Evolutionary conservation across 1,284 basidiomycete genomes (phyloP).

Genomic region (Puccinia coronata): DNA sequence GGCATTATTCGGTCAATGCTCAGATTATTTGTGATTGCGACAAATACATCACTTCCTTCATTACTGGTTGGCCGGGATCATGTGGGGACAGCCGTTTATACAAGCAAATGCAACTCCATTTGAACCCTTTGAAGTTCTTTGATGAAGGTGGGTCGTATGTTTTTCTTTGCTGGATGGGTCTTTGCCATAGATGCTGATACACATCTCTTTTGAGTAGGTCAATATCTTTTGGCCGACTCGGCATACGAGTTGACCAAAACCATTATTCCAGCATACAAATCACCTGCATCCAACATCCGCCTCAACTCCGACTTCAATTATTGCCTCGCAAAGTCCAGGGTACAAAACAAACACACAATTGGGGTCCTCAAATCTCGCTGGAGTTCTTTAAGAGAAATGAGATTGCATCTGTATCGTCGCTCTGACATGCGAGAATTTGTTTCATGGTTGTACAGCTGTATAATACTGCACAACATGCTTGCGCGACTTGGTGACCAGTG

Average conservation of each 20-base stretch:
- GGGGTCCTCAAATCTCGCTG: conserved; percentile 18
- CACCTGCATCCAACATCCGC: not conserved
- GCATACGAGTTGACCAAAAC: not conserved
- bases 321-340: not conserved
- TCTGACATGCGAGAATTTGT: conserved; percentile 1
- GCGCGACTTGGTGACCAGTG: not conserved
- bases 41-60: not conserved
- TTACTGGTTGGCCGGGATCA: conserved; percentile 21
- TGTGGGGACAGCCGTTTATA: not conserved
- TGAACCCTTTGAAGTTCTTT: not conserved
- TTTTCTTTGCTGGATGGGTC: not conserved
- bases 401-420: not conserved
- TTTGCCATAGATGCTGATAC: too few relatives aligned
- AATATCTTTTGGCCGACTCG: conserved; percentile 20
- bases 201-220: too few relatives aligned
- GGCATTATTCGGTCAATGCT: conserved; percentile 8
- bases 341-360: conserved; percentile 18
- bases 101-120: conserved; percentile 3
- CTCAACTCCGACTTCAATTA: conserved; percentile 23
- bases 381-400: not conserved
- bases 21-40: conserved; percentile 31
- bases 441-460: not conserved
- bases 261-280: conserved; percentile 15
- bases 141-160: not conserved
- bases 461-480: conserved; percentile 14